These are phyloP conservation scores for Irpex rosettiformis DNA, from an alignment of 1,284 basidiomycete genomes.

Conservation along the genomic window DNA sequence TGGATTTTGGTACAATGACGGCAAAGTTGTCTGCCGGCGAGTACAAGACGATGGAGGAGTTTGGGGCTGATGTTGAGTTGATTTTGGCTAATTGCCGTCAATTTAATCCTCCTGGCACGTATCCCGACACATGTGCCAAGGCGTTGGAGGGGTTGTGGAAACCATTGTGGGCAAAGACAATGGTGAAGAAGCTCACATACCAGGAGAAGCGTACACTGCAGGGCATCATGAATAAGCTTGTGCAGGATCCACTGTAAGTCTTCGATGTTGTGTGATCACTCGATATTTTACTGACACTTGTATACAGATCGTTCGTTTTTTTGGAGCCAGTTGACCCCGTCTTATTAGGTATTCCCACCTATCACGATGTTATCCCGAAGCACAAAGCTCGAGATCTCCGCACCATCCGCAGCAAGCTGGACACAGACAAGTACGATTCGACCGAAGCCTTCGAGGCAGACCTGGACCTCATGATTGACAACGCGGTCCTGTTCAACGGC, in stretches of 20 bases:
- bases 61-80: slow-evolving; percentile 80
- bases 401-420: slow-evolving; percentile 81
- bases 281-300: background rate
- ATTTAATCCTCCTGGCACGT: slow-evolving; percentile 85
- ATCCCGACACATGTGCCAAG: slow-evolving; percentile 72
- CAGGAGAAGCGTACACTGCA: slow-evolving; percentile 82
- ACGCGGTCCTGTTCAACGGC: slow-evolving; percentile 86
- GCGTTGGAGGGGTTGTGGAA: slow-evolving; percentile 73
- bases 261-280: background rate
- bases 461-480: slow-evolving; percentile 80
- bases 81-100: slow-evolving; percentile 87
- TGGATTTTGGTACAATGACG: slow-evolving; percentile 90
- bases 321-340: slow-evolving; percentile 84
- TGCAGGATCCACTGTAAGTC: slow-evolving; percentile 70
- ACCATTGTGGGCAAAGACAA: slow-evolving; percentile 84
- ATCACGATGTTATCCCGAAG: slow-evolving; percentile 76
- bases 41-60: slow-evolving; percentile 80
- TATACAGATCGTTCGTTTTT: slow-evolving; percentile 69
- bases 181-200: slow-evolving; percentile 73
- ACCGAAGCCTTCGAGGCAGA: slow-evolving; percentile 79
- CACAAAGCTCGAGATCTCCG: slow-evolving; percentile 87
- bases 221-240: slow-evolving; percentile 67
- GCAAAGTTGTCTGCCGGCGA: slow-evolving; percentile 64
- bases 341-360: slow-evolving; percentile 74
- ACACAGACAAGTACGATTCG: slow-evolving; percentile 79